phyloP scores from a whole-genome alignment of 75 land plant genomes.

The Pseudotsuga menziesii region DNA sequence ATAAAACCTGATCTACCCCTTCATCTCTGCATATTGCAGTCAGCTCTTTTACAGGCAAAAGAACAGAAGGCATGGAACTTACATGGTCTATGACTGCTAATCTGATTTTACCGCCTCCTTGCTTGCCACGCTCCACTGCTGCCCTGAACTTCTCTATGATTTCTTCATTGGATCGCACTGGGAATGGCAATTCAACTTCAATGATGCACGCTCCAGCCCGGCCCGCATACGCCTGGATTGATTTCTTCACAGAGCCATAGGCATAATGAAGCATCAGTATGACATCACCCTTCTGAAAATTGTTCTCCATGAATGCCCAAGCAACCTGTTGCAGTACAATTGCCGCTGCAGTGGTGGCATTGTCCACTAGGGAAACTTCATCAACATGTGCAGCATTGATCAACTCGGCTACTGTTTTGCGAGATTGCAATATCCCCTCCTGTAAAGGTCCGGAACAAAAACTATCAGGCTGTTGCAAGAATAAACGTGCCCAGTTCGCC shows the following conservation, averaged over 20 bases:
- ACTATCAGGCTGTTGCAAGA: slow-evolving; percentile 79
- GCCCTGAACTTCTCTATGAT: slow-evolving; percentile 48
- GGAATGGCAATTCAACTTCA: slow-evolving; percentile 73
- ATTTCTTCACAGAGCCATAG: slow-evolving; percentile 81
- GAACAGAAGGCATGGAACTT: too few species aligned
- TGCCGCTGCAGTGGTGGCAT: slow-evolving; percentile 87
- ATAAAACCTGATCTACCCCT: too few species aligned
- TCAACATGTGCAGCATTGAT: slow-evolving; percentile 54
- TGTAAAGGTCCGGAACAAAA: slow-evolving; percentile 70
- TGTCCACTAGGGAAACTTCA: slow-evolving; percentile 80
- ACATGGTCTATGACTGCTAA: slow-evolving; percentile 81
- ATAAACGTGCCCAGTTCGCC: slow-evolving; percentile 40
- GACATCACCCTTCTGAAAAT: slow-evolving; percentile 56
- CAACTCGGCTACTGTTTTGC: slow-evolving; percentile 36
- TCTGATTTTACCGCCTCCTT: slow-evolving; percentile 40
- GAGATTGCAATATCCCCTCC: slow-evolving; percentile 32
- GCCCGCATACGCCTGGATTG: slow-evolving; percentile 68
- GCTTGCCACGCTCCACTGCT: slow-evolving; percentile 38
- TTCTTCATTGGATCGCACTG: slow-evolving; percentile 50
- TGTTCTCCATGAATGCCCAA: slow-evolving; percentile 57
- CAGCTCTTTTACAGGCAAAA: too few species aligned
- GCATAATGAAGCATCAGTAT: slow-evolving; percentile 81
- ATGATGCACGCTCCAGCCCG: slow-evolving; percentile 73
- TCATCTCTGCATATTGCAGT: too few species aligned
- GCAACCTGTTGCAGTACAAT: slow-evolving; percentile 75